Evolutionary conservation across 345 rosid genomes (phyloP), one percentile per base, ranked within the genome.

Genomic region (Kernera saxatilis): DNA sequence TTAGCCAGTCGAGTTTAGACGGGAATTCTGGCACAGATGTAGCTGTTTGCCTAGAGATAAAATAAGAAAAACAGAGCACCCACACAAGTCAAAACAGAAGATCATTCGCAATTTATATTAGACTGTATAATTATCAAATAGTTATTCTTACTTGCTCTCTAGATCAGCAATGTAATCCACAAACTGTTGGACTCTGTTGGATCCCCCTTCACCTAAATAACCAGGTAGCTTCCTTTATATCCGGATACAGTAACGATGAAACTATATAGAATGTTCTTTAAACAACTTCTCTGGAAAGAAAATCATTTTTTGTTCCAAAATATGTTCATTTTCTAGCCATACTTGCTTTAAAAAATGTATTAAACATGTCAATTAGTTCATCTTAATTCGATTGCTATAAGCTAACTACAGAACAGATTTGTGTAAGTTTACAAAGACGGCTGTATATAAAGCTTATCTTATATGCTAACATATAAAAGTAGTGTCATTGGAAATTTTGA

Each of bases 1-100:
- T 93, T 45, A 93, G 81, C 97, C 98, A 93, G 74, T 93, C 96
- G 8, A 93, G 92, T 82, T 83, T 87, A 25, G 85, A 27, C 7
- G 97, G 96, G 74, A 90, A 90, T 75, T 93, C 97, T 13, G 98
- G 98, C 60, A 93, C 92, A 45, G 53, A 19, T 35, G 84, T 77
- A 71, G 94, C 83, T 64, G 84, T 77, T 78, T 85, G 87, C 69
- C 97, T 92, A 68, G 35, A 23, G 71, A 26, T 35, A 63, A 43
- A 70, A 36, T 59, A 77, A 67, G 5, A 64, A 2, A 30, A 44
- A 25, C 36, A 30, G 55, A 46, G 30, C 15, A 50, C 14, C 22
- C 57, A 46, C 46, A 60, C 60, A 36, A 61, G 26, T 66, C 60
- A 69, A 19, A 46, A 50, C 17, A 14, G 53, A 27, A 18, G 22